These are phyloP conservation scores for Nemania bipapillata DNA, from an alignment of 2,329 filamentous ascomycete genomes.

Conservation along the genomic window DNA sequence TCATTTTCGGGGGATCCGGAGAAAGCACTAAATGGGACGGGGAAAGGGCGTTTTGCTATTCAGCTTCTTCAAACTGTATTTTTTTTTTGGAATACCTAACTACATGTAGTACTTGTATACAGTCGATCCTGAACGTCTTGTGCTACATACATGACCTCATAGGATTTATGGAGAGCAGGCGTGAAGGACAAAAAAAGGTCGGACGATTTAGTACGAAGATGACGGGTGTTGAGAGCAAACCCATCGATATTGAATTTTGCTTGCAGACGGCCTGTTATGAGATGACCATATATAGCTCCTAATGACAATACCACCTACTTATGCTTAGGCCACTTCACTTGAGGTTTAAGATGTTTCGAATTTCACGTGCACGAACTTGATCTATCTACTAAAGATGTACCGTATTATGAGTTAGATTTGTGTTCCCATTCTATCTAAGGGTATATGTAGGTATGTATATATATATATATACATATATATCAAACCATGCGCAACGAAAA, in stretches of 20 bases:
- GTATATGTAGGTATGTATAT: too few species aligned
- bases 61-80: constrained; percentile 28
- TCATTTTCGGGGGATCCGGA: constrained; percentile 23
- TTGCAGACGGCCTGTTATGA: constrained; percentile 22
- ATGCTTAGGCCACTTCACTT: constrained; percentile 13
- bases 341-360: neutral
- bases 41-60: constrained; percentile 34
- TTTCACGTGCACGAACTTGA: neutral
- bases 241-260: constrained; percentile 7
- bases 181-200: neutral
- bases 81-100: constrained; percentile 15
- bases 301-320: constrained; percentile 37
- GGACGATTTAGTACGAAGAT: neutral
- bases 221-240: neutral
- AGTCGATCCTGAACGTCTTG: constrained; percentile 33
- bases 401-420: neutral
- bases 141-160: constrained; percentile 19
- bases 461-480: too few species aligned
- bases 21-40: constrained; percentile 21
- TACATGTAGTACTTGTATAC: constrained; percentile 25
- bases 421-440: neutral
- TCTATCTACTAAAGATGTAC: neutral
- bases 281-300: constrained; percentile 41
- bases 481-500: constrained; percentile 72
- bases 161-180: constrained; percentile 2